Percentiles rank a stretch among this genome's conserved stretches.
Evolutionary conservation across 1,284 basidiomycete genomes (phyloP).

Genomic region (Puccinia triticina): DNA sequence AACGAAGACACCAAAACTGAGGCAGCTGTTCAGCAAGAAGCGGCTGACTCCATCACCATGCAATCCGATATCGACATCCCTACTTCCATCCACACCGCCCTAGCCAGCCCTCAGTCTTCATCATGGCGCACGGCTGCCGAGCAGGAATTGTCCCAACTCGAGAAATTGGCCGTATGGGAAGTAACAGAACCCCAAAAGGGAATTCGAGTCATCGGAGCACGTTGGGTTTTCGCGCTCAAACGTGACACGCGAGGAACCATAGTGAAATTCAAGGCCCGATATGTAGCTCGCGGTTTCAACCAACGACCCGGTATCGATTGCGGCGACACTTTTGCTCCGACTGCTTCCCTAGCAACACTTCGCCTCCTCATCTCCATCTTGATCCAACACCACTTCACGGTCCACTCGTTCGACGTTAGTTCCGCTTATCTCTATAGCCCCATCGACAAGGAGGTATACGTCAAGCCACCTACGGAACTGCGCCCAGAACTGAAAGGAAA

Average conservation of each 20-base stretch:
- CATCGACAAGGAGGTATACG: slow-evolving; percentile 27
- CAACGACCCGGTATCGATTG: slow-evolving; percentile 25
- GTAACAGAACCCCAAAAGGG: not conserved
- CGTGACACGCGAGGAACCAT: not conserved
- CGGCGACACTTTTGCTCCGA: not conserved
- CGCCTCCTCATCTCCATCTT: not conserved
- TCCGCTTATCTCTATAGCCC: slow-evolving; percentile 37
- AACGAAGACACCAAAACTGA: not conserved
- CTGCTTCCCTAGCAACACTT: not conserved
- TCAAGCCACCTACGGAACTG: not conserved
- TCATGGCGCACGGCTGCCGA: not conserved
- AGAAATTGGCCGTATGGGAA: slow-evolving; percentile 4
- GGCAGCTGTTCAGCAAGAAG: not conserved
- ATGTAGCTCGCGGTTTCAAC: slow-evolving; percentile 10
- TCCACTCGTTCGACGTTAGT: slow-evolving; percentile 18
- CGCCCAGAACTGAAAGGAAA: not conserved
- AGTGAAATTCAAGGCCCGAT: slow-evolving; percentile 11
- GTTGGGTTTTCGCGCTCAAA: slow-evolving; percentile 32
- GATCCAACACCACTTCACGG: not conserved
- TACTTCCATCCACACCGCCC: not conserved
- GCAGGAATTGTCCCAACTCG: not conserved
- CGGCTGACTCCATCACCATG: not conserved
- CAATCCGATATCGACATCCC: not conserved
- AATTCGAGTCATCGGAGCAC: not conserved
- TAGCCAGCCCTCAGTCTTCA: not conserved